Percentiles rank a stretch among this genome's conserved stretches.
Evolutionary conservation across 2,329 filamentous ascomycete genomes (phyloP).

Genomic region (Tolypocladium paradoxum): DNA sequence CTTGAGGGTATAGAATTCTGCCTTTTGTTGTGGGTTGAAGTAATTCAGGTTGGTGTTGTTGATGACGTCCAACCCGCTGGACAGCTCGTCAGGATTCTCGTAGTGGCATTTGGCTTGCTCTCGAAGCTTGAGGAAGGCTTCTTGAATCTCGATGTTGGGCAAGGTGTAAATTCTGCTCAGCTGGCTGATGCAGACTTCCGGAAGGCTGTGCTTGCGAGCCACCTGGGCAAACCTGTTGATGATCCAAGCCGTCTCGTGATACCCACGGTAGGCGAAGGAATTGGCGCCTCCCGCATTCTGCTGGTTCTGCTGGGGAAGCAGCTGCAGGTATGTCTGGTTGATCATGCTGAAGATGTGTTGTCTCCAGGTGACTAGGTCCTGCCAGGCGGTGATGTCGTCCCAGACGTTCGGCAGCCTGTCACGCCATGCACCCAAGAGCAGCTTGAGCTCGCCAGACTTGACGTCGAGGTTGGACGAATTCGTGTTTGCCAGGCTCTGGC

Average conservation of each 20-base stretch:
- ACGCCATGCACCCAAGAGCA: conserved; percentile 88
- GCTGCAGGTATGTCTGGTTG: conserved; percentile 80
- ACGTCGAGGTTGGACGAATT: conserved; percentile 77
- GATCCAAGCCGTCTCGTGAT: conserved; percentile 99
- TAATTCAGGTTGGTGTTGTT: conserved; percentile 99
- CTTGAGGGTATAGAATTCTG: conserved; percentile 97
- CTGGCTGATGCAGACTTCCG: conserved; percentile 94
- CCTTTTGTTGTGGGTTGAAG: conserved; percentile 91
- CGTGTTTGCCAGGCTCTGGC: conserved; percentile 77
- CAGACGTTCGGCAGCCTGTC: conserved; percentile 94
- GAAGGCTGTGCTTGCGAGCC: conserved; percentile 89
- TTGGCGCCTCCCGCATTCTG: conserved; percentile 81
- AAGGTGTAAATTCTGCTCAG: conserved; percentile 96
- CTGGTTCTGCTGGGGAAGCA: conserved; percentile 64
- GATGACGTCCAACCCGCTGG: conserved; percentile 90
- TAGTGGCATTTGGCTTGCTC: conserved; percentile 99
- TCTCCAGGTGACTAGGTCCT: conserved; percentile 98
- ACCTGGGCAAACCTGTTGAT: conserved; percentile 99
- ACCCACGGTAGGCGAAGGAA: conserved; percentile 83
- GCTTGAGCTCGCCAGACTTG: conserved; percentile 91
- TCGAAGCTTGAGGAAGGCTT: conserved; percentile 94
- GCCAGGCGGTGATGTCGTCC: conserved; percentile 99
- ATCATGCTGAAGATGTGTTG: conserved; percentile 98
- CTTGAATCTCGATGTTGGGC: conserved; percentile 98
- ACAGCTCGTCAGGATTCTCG: conserved; percentile 86